Base-by-base conservation (phyloP, 176 grass and related monocot genomes). In the Avena sativa region DNA sequence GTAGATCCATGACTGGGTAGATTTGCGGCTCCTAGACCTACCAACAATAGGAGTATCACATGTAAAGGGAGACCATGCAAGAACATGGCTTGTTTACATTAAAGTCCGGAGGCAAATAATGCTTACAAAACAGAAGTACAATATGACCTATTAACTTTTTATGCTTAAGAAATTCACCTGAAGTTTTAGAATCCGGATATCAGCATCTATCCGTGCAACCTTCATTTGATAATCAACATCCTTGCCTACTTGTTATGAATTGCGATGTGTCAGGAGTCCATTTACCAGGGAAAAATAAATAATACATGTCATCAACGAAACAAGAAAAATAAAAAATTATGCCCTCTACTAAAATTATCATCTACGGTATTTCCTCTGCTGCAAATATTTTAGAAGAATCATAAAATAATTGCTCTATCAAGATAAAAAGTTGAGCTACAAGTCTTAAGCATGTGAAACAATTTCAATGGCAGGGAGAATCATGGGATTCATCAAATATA, bases 131-230 rank as follows among this genome's bases (percentile, higher is more conserved):
- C 56, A 92, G 28, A 83, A 81, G 60, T 80, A 34, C 19, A 63
- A 78, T 34, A 84, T 23, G 34, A 69, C 12, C n/a, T 57, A 20
- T 57, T 19, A 5, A 57, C 15, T 57, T 60, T 19, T 81, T 85
- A 63, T 81, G 75, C 21, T 13, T 70, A 64, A 57, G 50, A 12
- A 78, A 85, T 81, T 82, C 86, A 98, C 97, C 94, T 98, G 97
- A 48, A 98, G 91, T 81, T 96, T 96, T 78, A 98, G 87, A 91
- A 98, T 98, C 81, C 32, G 90, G 78, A 96, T 75, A 92, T 98
- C 97, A 79, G 94, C 94, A 83, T 98, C 97, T 73, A 98, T 91
- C 26, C 62, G 76, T 19, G 43, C 85, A 84, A 91, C 86, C 82
- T 96, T 94, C 60, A 83, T 80, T 78, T 98, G 89, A 83, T 90